phyloP scores from a whole-genome alignment of 257 asterid species.

The Plectranthus barbatus region DNA sequence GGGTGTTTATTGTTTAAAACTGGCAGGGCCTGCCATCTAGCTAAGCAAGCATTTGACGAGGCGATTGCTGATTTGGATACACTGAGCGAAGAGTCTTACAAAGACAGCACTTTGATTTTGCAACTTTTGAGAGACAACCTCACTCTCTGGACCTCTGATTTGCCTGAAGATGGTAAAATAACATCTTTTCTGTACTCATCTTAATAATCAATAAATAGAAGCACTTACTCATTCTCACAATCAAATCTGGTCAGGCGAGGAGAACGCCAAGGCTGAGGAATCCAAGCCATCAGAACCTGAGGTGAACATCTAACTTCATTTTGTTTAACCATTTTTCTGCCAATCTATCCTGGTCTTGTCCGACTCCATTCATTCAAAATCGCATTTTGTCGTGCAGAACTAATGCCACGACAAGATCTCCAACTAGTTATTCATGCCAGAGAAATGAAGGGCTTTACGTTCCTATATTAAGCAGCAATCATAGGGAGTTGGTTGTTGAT shows the following conservation, averaged over 20 bases:
- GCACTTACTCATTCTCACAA: too few species aligned
- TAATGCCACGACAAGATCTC: conserved; percentile 6
- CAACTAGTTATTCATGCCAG: background rate
- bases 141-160: too few species aligned
- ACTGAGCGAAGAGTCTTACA: too few species aligned
- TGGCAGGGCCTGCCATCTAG: conserved; percentile 71
- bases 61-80: too few species aligned
- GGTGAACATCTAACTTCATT: conserved; percentile 20
- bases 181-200: background rate
- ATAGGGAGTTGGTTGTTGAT: background rate
- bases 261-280: conserved; percentile 47
- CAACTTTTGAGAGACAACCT: too few species aligned
- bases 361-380: background rate
- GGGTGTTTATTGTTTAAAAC: background rate
- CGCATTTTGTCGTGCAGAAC: conserved; percentile 12
- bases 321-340: background rate
- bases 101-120: too few species aligned
- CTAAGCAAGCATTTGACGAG: too few species aligned
- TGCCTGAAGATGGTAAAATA: background rate
- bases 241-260: conserved; percentile 65
- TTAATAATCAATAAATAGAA: background rate
- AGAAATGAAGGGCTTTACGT: background rate
- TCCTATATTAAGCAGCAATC: conserved; percentile 1
- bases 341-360: background rate
- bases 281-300: conserved; percentile 39